These are phyloP conservation scores for Kandelia obovata DNA, from an alignment of 345 rosid genomes.

Conservation along the genomic window DNA sequence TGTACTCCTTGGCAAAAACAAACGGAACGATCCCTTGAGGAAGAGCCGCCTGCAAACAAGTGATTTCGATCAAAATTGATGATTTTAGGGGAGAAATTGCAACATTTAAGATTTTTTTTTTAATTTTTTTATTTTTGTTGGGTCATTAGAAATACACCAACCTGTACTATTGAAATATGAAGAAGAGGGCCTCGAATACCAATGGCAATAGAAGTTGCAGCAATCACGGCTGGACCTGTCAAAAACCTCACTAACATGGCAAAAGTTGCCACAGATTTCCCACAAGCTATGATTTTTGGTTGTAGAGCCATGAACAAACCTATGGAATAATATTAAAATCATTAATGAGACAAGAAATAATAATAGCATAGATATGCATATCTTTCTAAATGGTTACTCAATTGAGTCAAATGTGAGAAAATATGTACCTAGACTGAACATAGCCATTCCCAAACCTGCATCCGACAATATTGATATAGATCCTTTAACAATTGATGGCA, in stretches of 20 bases:
- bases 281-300: conserved; percentile 77
- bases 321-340: conserved; percentile 10
- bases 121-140: no score
- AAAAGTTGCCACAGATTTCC: conserved; percentile 73
- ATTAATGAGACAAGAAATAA: no score
- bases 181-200: conserved; percentile 71
- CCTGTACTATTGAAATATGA: conserved; percentile 78
- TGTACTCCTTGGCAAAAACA: conserved; percentile 43
- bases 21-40: conserved; percentile 47
- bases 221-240: conserved; percentile 84
- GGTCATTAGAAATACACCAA: not conserved
- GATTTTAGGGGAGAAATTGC: no score
- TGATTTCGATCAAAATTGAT: not conserved
- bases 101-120: no score
- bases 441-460: conserved; percentile 87
- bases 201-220: conserved; percentile 76
- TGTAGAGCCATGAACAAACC: conserved; percentile 84
- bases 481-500: conserved; percentile 66
- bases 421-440: conserved; percentile 71
- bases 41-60: conserved; percentile 36
- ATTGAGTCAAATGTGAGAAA: not conserved
- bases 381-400: not conserved
- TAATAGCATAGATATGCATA: not conserved
- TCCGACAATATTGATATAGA: conserved; percentile 70
- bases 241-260: conserved; percentile 81